phyloP scores from a whole-genome alignment of 2,329 filamentous ascomycete species.

The Xylariaceae sp. region DNA sequence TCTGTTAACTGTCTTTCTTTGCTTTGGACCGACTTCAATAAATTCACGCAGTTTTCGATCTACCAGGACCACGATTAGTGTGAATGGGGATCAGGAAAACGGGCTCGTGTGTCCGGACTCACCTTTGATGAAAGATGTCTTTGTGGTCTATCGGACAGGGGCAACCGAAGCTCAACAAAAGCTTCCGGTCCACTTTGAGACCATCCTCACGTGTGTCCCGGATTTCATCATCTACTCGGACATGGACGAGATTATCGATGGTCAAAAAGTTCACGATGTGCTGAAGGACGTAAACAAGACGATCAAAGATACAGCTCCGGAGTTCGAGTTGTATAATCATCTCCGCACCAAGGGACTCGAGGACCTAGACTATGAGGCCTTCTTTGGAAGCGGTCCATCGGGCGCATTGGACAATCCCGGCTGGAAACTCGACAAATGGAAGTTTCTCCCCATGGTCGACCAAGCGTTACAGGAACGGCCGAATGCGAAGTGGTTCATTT shows the following conservation, averaged over 20 bases:
- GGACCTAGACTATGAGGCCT: constrained; percentile 27
- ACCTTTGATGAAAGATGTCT: constrained; percentile 17
- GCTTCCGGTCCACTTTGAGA: constrained; percentile 22
- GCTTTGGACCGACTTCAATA: constrained; percentile 5
- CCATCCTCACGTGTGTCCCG: constrained; percentile 21
- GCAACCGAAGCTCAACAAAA: constrained; percentile 20
- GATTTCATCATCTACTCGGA: constrained; percentile 25
- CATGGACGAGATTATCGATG: constrained; percentile 22
- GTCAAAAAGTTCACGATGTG: constrained; percentile 17
- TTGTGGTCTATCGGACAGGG: constrained; percentile 19
- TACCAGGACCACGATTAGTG: neutral
- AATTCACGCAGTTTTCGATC: neutral
- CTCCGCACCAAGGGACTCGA: constrained; percentile 19
- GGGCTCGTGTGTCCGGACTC: constrained; percentile 16
- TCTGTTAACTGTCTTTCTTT: constrained; percentile 11
- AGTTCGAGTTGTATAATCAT: constrained; percentile 22
- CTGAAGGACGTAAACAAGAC: constrained; percentile 18
- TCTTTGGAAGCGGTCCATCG: constrained; percentile 33
- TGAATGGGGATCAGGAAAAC: constrained; percentile 1
- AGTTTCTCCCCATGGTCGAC: constrained; percentile 37
- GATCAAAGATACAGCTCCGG: constrained; percentile 14
- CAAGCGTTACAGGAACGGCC: constrained; percentile 33
- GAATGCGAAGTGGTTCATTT: constrained; percentile 37
- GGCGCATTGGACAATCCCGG: constrained; percentile 31
- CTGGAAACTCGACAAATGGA: constrained; percentile 40